Base-by-base conservation (phyloP, 164 flowering plant species). In the Santalum album region DNA sequence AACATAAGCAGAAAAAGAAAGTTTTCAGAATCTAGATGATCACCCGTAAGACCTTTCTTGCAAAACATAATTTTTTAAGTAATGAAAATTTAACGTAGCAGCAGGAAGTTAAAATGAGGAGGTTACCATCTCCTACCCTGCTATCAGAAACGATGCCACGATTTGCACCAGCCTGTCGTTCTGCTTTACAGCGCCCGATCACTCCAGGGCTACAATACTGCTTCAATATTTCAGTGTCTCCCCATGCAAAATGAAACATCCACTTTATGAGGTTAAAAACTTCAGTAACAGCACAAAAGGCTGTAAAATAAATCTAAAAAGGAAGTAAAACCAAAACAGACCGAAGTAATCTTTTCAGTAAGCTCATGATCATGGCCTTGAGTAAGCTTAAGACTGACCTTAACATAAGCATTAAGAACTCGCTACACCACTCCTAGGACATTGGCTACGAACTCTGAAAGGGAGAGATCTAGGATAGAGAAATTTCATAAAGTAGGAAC, bases 401-500 rank as follows among this genome's bases (percentile, higher is more conserved):
- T 94, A 20, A 78, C 67, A 66, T 87, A 86, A 35, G 97, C 96
- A 62, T 51, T 67, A 36, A 94, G 83, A 34, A 87, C 86, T 19
- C 96, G 97, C 59, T 58, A 78, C 54, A 82, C 61, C 49, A 75
- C 75, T 51, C 90, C 97, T 67, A 90, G 95, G 71, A 90, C 96
- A 67, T 94, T 96, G 29, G 86, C 74, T 44, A 80, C 89, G 72
- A 90, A 90, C 18, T 90, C 99, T 14, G 92, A 86, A 35, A 90
- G 65, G 16, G 66, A 94, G 90, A 14, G 76, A 73, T 57, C 98
- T 92, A 40, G 57, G 35, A 42, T 55, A 59, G 39, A 63, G 46
- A 58, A 49, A 55, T 17, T 54, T 21, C 7, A 48, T 16, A 32
- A 10, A 61, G 3, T 1, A 14, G 16, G 10, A 51, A 42, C 44